These are phyloP conservation scores for Yamadazyma philogaea DNA, from an alignment of 805 yeast species.

Conservation along the genomic window DNA sequence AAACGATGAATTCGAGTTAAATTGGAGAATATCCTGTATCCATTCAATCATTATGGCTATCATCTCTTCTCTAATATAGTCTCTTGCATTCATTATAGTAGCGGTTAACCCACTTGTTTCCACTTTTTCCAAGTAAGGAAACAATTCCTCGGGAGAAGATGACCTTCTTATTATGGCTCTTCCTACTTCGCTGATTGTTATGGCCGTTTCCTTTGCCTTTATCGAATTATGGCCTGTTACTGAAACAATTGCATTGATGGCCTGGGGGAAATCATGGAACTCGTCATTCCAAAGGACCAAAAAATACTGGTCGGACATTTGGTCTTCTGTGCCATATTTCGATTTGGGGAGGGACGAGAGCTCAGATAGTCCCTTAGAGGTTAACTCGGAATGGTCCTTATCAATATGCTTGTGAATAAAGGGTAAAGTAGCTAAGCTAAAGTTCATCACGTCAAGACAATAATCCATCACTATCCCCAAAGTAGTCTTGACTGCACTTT, in stretches of 20 bases:
- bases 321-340: conserved; percentile 31
- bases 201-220: conserved; percentile 37
- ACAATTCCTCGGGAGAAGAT: conserved; percentile 17
- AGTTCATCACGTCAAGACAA: conserved; percentile 42
- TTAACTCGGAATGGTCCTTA: conserved; percentile 21
- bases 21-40: conserved; percentile 41
- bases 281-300: conserved; percentile 79
- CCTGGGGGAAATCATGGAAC: conserved; percentile 58
- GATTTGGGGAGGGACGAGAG: conserved; percentile 28
- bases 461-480: conserved; percentile 39
- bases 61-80: conserved; percentile 48
- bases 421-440: conserved; percentile 39
- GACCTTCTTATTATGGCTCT: conserved; percentile 45
- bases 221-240: conserved; percentile 25
- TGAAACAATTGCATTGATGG: conserved; percentile 43
- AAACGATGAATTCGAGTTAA: conserved; percentile 19
- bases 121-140: conserved; percentile 36
- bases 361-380: conserved; percentile 28
- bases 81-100: conserved; percentile 50
- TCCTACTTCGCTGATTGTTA: conserved; percentile 48
- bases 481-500: conserved; percentile 22
- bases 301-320: conserved; percentile 37
- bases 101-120: conserved; percentile 54
- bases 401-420: conserved; percentile 31
- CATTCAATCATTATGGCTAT: conserved; percentile 48